Evolutionary conservation across 176 grass and related monocot species (phyloP), one percentile per base, ranked within the genome.

Genomic region (Oryza glaberrima): DNA sequence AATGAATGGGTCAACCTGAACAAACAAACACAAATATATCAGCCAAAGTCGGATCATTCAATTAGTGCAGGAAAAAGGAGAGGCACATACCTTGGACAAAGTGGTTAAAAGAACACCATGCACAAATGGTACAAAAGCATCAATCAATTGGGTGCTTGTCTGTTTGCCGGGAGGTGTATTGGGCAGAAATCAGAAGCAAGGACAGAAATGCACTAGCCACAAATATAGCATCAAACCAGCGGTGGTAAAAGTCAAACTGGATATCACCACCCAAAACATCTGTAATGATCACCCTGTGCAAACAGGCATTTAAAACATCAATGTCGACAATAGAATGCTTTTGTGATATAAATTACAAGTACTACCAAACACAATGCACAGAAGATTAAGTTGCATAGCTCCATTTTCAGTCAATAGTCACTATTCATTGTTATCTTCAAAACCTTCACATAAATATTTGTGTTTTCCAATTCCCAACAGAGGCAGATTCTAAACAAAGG

Each of bases 161-260:
- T 45, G 90, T 87, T 92, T 99, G 94, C 66, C 94, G 84, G 61
- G 97, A 94, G 69, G 91, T 96, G 76, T 98, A 94, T 58, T 95
- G 94, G 69, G 97, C 94, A 48, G 97, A 99, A 78, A 99, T 83
- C 34, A 96, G 85, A 79, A 96, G 94, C 72, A 99, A 91, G 19
- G 96, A 98, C 46, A 98, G 81, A 87, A 99, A 92, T 1, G 97
- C 93, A 77, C 94, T 99, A 3, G 91, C 94, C 67, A 99, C 97
- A 73, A 99, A 98, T 82, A 99, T 99, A 43, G 97, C 94, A 77
- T 99, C 97, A 81, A 99, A 99, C 94, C 94, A 99, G 46, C 94
- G 92, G 77, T 96, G 94, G 81, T 99, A 99, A 77, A 94, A 99
- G 88, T 99, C 94, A 89, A 96, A 99, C 73, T 99, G 96, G 72